phyloP scores from a whole-genome alignment of 2,329 filamentous ascomycete genomes.

The Paramyrothecium sp. region DNA sequence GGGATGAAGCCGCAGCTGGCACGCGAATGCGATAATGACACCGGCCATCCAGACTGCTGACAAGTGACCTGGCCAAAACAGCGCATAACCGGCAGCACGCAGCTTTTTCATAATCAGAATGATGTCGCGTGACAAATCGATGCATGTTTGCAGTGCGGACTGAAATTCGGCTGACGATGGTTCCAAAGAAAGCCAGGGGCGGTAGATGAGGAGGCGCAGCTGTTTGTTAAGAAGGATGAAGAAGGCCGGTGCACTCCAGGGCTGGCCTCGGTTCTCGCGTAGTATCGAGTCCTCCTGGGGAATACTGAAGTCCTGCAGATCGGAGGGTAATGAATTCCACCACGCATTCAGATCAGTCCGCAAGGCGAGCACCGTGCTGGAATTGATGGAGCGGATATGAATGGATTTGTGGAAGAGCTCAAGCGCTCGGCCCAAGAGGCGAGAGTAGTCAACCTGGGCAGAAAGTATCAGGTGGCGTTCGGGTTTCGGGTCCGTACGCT shows the following conservation, averaged over 20 bases:
- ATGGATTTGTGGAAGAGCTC: slow-evolving; percentile 22
- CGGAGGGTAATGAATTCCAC: slow-evolving; percentile 21
- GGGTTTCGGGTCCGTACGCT: not conserved
- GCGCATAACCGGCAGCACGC: slow-evolving; percentile 1
- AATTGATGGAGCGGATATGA: slow-evolving; percentile 15
- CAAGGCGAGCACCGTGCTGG: slow-evolving; percentile 12
- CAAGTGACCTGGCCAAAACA: slow-evolving; percentile 33
- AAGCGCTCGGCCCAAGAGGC: slow-evolving; percentile 14
- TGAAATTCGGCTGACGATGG: slow-evolving; percentile 22
- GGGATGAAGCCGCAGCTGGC: slow-evolving; percentile 24
- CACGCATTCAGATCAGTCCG: slow-evolving; percentile 17
- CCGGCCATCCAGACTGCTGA: slow-evolving; percentile 35
- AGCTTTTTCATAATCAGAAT: slow-evolving; percentile 16
- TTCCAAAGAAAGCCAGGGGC: slow-evolving; percentile 30
- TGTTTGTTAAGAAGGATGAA: slow-evolving; percentile 29
- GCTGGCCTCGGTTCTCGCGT: not conserved
- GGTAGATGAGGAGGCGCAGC: slow-evolving; percentile 27
- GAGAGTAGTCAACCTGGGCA: slow-evolving; percentile 16
- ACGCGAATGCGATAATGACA: slow-evolving; percentile 31
- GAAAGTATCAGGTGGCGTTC: slow-evolving; percentile 11
- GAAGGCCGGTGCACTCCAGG: slow-evolving; percentile 11
- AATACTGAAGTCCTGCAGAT: slow-evolving; percentile 8
- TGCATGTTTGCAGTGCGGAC: slow-evolving; percentile 25
- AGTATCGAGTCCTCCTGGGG: not conserved
- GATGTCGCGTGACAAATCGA: slow-evolving; percentile 25